Conservation (phyloP, 306 rosid genomes). For the Prunus dulcis region DNA sequence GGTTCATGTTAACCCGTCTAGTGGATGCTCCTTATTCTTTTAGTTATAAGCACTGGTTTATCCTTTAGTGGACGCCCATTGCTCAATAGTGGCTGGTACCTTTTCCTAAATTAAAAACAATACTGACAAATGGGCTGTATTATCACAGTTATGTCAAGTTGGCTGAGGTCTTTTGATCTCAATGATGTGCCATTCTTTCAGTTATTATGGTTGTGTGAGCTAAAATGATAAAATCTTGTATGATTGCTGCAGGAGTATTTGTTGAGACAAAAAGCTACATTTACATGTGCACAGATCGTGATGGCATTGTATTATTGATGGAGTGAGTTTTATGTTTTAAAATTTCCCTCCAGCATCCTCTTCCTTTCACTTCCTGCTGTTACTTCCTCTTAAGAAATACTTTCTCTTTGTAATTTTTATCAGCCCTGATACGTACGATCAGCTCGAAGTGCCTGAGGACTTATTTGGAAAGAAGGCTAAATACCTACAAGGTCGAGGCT, state of each 20-base stretch:
- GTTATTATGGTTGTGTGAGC: conserved; percentile 11
- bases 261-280: conserved; percentile 60
- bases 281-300: conserved; percentile 84
- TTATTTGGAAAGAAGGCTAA: conserved; percentile 64
- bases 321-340: conserved; percentile 57
- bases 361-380: not conserved
- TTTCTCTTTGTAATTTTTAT: conserved; percentile 27
- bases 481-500: conserved; percentile 57
- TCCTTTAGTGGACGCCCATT: too few species aligned
- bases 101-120: not conserved
- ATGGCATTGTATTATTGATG: conserved; percentile 75
- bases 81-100: too few species aligned
- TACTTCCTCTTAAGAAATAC: conserved; percentile 1
- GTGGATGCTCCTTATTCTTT: too few species aligned
- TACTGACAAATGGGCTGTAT: not conserved
- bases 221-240: conserved; percentile 6
- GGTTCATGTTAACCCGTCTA: too few species aligned
- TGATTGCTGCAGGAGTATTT: conserved; percentile 58
- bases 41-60: too few species aligned
- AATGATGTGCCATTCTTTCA: not conserved
- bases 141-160: not conserved
- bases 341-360: not conserved
- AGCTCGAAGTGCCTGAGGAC: conserved; percentile 72
- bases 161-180: not conserved
- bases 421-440: conserved; percentile 78